phyloP scores from a whole-genome alignment of 1,139 yeast genomes.

The Zygoascus meyerae region DNA sequence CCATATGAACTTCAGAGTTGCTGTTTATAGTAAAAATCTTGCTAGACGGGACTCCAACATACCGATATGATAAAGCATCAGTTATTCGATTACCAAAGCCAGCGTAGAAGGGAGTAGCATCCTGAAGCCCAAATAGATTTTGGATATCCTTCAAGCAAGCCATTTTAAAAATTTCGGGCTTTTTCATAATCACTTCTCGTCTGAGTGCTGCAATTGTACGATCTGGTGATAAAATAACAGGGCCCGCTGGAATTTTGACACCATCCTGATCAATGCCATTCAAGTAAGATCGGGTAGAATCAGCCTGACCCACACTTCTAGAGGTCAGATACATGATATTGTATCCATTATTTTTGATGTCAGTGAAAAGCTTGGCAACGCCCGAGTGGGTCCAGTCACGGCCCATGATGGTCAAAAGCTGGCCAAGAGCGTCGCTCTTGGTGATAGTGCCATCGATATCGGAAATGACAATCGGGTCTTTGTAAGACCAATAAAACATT shows the following conservation, averaged over 20 bases:
- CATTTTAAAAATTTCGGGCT: slow-evolving; percentile 97
- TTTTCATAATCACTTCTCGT: slow-evolving; percentile 86
- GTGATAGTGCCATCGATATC: slow-evolving; percentile 99
- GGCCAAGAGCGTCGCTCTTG: slow-evolving; percentile 96
- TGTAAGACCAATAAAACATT: slow-evolving; percentile 76
- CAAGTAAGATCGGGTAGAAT: slow-evolving; percentile 80
- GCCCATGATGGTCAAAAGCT: slow-evolving; percentile 87
- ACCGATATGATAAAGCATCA: slow-evolving; percentile 91
- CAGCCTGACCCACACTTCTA: slow-evolving; percentile 94
- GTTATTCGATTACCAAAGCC: slow-evolving; percentile 98
- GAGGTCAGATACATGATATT: slow-evolving; percentile 92
- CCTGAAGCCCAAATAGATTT: slow-evolving; percentile 43
- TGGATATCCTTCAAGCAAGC: slow-evolving; percentile 88
- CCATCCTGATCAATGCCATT: slow-evolving; percentile 74
- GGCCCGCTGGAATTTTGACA: slow-evolving; percentile 73
- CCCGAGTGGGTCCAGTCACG: slow-evolving; percentile 98
- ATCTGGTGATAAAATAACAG: slow-evolving; percentile 94
- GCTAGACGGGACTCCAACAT: slow-evolving; percentile 91
- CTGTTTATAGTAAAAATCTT: slow-evolving; percentile 94
- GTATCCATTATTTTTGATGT: slow-evolving; percentile 81
- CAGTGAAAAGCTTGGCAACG: slow-evolving; percentile 84
- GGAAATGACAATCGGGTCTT: slow-evolving; percentile 87
- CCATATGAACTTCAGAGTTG: slow-evolving; percentile 97
- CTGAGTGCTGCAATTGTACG: slow-evolving; percentile 91
- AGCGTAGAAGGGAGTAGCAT: slow-evolving; percentile 80